These are phyloP conservation scores for Hamigera avellanea DNA, from an alignment of 495 filamentous ascomycete genomes.

Conservation along the genomic window DNA sequence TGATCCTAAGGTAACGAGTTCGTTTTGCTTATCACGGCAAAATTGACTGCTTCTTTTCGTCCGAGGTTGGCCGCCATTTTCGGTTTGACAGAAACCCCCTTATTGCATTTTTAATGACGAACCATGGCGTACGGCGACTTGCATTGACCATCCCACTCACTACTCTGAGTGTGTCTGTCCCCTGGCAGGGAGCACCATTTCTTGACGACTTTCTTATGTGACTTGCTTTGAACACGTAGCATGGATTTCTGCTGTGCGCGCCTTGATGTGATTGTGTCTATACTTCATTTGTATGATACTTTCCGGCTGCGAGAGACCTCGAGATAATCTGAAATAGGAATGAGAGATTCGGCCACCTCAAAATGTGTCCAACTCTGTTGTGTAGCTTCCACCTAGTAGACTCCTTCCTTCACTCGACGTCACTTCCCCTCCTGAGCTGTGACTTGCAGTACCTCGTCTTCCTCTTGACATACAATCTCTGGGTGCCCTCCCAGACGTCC, in stretches of 20 bases:
- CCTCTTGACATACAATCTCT: too few relatives aligned
- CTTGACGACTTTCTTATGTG: constrained; percentile 2
- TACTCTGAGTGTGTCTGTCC: constrained; percentile 1
- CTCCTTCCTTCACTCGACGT: too few relatives aligned
- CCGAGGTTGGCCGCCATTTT: constrained; percentile 33
- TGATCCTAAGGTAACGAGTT: constrained; percentile 10
- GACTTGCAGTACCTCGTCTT: too few relatives aligned
- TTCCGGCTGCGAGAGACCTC: too few relatives aligned
- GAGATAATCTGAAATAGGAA: constrained; percentile 1
- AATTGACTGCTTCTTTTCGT: constrained; percentile 24
- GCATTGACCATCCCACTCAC: constrained; percentile 13
- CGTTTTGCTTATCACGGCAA: constrained; percentile 16
- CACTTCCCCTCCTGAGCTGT: too few relatives aligned
- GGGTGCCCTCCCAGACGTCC: too few relatives aligned
- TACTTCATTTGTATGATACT: background rate
- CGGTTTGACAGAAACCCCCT: constrained; percentile 17
- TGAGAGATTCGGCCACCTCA: background rate
- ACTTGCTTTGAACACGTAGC: constrained; percentile 6
- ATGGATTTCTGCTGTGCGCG: constrained; percentile 9
- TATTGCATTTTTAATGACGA: constrained; percentile 19
- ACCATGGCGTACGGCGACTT: constrained; percentile 8
- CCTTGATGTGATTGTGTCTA: constrained; percentile 7
- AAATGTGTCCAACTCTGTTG: too few relatives aligned
- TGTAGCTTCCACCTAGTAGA: too few relatives aligned
- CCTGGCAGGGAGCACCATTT: background rate